Conservation (phyloP, 768 basidiomycete species). For the Sporobolomyces phaffii region DNA sequence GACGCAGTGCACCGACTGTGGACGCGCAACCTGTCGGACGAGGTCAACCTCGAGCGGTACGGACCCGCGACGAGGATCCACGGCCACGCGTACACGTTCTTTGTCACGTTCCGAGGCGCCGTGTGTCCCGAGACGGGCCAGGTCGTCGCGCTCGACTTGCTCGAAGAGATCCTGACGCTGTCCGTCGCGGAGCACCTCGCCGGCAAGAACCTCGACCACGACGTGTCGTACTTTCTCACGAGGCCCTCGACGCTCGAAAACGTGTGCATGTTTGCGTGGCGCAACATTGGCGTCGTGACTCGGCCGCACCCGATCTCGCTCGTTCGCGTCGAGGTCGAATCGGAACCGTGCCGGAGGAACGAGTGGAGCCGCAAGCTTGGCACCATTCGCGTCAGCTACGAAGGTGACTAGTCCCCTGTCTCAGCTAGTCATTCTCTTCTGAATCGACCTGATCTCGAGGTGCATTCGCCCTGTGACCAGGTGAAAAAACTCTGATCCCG, state of each 20-base stretch:
- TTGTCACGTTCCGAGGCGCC: constrained; percentile 20
- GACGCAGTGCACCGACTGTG: constrained; percentile 15
- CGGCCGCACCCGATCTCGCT: constrained; percentile 3
- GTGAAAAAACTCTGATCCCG: background rate
- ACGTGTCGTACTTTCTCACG: constrained; percentile 25
- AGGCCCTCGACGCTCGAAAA: constrained; percentile 36
- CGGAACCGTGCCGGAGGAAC: constrained; percentile 4
- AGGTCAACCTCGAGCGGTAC: constrained; percentile 1
- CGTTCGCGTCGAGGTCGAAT: constrained; percentile 21
- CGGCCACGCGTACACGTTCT: constrained; percentile 18
- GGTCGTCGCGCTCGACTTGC: background rate
- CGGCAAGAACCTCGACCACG: constrained; percentile 29
- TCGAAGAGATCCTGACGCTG: constrained; percentile 18
- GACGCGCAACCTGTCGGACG: background rate
- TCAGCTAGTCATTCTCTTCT: too few relatives aligned
- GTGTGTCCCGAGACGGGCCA: constrained; percentile 16
- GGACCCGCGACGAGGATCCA: constrained; percentile 6
- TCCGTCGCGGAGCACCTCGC: constrained; percentile 1
- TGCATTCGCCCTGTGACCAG: too few relatives aligned
- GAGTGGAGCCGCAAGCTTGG: background rate
- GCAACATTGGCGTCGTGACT: constrained; percentile 23
- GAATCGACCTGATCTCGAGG: too few relatives aligned
- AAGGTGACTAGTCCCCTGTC: background rate
- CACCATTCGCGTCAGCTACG: background rate
- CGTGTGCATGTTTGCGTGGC: constrained; percentile 28